Evolutionary conservation across 177 flowering plant genomes (phyloP).

Genomic region (Tripterygium wilfordii): DNA sequence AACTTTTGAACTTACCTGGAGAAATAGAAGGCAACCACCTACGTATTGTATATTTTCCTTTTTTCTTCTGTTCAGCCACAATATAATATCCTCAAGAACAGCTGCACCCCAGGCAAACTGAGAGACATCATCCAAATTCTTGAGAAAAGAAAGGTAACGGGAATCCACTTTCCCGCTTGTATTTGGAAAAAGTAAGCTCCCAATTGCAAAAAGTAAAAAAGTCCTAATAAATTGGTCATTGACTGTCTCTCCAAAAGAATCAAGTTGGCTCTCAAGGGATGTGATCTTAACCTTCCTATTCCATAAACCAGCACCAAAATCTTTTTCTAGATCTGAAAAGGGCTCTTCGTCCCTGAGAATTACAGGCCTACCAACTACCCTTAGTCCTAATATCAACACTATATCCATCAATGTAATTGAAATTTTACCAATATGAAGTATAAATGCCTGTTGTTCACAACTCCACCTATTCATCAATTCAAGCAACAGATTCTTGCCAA

Average conservation of each 20-base stretch:
- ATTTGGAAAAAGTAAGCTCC: constrained; percentile 29
- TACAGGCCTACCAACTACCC: constrained; percentile 20
- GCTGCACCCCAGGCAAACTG: constrained; percentile 35
- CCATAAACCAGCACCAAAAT: constrained; percentile 21
- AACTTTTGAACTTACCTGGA: constrained; percentile 24
- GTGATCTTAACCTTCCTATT: constrained; percentile 22
- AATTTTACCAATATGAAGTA: constrained; percentile 18
- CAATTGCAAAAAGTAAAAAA: constrained; percentile 26
- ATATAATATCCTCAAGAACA: constrained; percentile 26
- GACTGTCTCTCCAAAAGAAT: constrained; percentile 18
- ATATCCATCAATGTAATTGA: constrained; percentile 20
- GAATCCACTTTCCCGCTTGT: constrained; percentile 30
- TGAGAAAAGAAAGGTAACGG: constrained; percentile 24
- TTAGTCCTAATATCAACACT: constrained; percentile 30
- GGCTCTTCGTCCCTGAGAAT: constrained; percentile 22
- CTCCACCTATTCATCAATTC: constrained; percentile 36
- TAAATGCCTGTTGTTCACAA: constrained; percentile 16
- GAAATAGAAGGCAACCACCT: constrained; percentile 35
- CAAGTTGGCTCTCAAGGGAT: constrained; percentile 24
- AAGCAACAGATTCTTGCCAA: constrained; percentile 22
- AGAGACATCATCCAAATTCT: constrained; percentile 17
- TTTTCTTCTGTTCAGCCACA: constrained; percentile 26
- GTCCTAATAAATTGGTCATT: constrained; percentile 29
- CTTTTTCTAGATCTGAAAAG: constrained; percentile 17
- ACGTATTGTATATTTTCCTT: constrained; percentile 16